Evolutionary conservation across 1,284 basidiomycete genomes (phyloP), one percentile per base, ranked within the genome.

Genomic region (Salmacisia buchloeana): DNA sequence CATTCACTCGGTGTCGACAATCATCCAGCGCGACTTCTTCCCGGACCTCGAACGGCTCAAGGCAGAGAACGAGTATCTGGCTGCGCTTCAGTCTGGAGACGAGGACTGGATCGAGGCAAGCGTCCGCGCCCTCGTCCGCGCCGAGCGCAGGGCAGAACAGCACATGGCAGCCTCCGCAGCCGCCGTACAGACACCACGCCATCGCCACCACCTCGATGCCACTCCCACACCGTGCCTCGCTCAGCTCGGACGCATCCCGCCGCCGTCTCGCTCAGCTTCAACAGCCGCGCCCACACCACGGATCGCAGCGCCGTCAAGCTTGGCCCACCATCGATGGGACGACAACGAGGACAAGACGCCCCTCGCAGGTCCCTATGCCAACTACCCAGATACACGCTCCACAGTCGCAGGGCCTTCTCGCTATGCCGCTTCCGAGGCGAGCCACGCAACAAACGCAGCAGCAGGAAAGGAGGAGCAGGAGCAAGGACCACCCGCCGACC

Each of bases 21-120:
- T 98, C 77, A 97, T 98, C 78, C 89, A 91, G 57, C 88, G 96
- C 59, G 94, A 97, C 82, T 99, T 97, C 84, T 99, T 97, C 77
- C 94, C 94, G 0, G 61, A 65, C 21, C 60, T 79, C 15, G 69
- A 72, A 18, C 61, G 73, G 18, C 60, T 78, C 2, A 63, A 61
- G 2, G 76, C 74, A 1, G 72, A 79, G 57, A 77, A 79, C 64
- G 74, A 68, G 41, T 78, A 78, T 43, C 61, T 79, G 43, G 39
- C 61, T 9, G 76, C 76, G 25, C 68, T 75, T 18, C 72, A 75
- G 58, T 45, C 46, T 18, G 38, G 27, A 4, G 43, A 46, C 21
- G 43, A 38, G 18, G 58, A 27, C 21, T 58, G 56, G 56, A 54
- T 54, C 56, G 56, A 58, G 23, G 35, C 34, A 18, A 36, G 31